Evolutionary conservation across 106 monocot genomes (phyloP), one percentile per base, ranked within the genome.

Genomic region (Allium fistulosum): DNA sequence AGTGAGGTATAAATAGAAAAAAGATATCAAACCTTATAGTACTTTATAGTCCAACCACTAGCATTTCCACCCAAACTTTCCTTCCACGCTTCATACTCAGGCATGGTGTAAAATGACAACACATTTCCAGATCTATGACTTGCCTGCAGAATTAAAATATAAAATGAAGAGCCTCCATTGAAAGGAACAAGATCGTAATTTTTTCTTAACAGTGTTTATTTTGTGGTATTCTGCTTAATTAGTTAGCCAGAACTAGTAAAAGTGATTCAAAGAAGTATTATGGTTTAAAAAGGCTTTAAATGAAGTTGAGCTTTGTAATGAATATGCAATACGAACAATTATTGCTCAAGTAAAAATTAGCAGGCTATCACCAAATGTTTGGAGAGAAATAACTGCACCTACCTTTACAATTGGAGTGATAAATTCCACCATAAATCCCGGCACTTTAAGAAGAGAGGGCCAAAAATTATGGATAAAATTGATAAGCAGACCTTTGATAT

Each of bases 321-420:
- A 5, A 37, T 37, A 37, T 37, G 37, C 37, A 22, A 22, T 22
- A 37, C 37, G 37, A 4, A 37, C 37, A 1, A 37, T 37, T 37
- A 37, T 37, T 37, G 37, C 37, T 5, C 1, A 1, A 37, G 37
- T 4, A 37, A 37, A 37, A 37, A 37, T 37, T 37, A 37, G 37
- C 37, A 37, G 37, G 4, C 37, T 37, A 37, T 37, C 37, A 5
- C 37, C 37, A 37, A 37, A 37, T 37, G 37, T 37, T 37, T 22
- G 22, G 37, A 37, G 37, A 37, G 5, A 37, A 37, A 5, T 4
- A 1, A 37, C 1, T 37, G 37, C 17, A 58, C 56, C 13, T 72
- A 92, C 97, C 89, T 93, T 99, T 13, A 99, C 79, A 71, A 99
- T 93, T n/a, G 99, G 99, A 56, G 99, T 99, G 53, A 99, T 85